Conservation (phyloP, 1,284 basidiomycete species). For the Cutaneotrichosporon sp. region DNA sequence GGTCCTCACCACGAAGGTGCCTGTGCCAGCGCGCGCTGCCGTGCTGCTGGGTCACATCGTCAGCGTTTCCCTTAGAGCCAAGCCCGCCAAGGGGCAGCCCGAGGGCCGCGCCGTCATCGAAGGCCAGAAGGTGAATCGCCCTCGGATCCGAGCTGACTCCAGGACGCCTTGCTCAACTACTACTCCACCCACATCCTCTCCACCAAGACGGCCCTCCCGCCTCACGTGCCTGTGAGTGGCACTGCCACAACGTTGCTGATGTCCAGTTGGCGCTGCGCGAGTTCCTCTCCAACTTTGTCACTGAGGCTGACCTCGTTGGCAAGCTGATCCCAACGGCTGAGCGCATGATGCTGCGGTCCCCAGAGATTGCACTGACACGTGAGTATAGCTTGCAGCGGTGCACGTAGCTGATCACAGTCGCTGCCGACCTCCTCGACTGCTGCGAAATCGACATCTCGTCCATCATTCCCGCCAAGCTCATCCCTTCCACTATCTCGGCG, state of each 20-base stretch:
- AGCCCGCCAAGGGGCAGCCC: slow-evolving; percentile 17
- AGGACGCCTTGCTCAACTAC: slow-evolving; percentile 40
- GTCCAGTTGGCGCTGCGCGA: slow-evolving; percentile 32
- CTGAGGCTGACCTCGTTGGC: slow-evolving; percentile 32
- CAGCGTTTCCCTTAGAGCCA: slow-evolving; percentile 42
- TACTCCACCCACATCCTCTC: slow-evolving; percentile 46
- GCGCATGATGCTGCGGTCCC: slow-evolving; percentile 49
- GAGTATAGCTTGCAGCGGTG: slow-evolving; percentile 13
- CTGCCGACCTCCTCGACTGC: slow-evolving; percentile 39
- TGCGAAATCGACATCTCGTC: slow-evolving; percentile 58
- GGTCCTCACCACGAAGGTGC: slow-evolving; percentile 33
- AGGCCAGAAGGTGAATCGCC: slow-evolving; percentile 33
- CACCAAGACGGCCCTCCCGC: slow-evolving; percentile 40
- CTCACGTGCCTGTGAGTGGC: slow-evolving; percentile 34
- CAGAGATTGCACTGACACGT: slow-evolving; percentile 47
- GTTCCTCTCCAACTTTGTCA: slow-evolving; percentile 39
- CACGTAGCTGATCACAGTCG: slow-evolving; percentile 30
- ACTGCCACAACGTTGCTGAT: background rate
- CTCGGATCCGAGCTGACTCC: slow-evolving; percentile 13
- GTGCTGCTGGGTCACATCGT: slow-evolving; percentile 45
- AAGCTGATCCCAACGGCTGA: slow-evolving; percentile 49
- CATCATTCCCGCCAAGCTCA: slow-evolving; percentile 63
- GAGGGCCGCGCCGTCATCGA: slow-evolving; percentile 32
- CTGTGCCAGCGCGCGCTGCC: slow-evolving; percentile 33
- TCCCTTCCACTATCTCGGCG: slow-evolving; percentile 65